These are phyloP conservation scores for Protomyces pachydermus DNA, from an alignment of 1,139 yeast genomes.

Conservation along the genomic window DNA sequence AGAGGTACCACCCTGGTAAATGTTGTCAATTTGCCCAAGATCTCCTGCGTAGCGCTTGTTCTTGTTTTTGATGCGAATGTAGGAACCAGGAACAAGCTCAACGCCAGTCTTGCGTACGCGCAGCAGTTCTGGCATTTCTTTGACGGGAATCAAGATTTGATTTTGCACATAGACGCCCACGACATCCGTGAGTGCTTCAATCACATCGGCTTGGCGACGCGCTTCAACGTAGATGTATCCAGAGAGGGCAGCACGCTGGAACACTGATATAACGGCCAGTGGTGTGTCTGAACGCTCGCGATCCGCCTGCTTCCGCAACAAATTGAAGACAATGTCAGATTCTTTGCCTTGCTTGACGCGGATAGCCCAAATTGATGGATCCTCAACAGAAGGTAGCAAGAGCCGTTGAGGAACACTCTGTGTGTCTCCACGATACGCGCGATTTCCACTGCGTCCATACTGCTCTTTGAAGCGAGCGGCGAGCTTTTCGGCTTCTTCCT, in stretches of 20 bases:
- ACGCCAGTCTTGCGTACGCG: slow-evolving; percentile 89
- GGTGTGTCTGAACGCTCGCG: slow-evolving; percentile 59
- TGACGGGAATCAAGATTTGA: slow-evolving; percentile 75
- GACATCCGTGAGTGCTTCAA: slow-evolving; percentile 79
- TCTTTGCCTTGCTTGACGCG: slow-evolving; percentile 92
- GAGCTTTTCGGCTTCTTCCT: slow-evolving; percentile 89
- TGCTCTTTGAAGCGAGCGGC: slow-evolving; percentile 91
- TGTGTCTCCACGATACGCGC: slow-evolving; percentile 82
- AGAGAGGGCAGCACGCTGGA: slow-evolving; percentile 86
- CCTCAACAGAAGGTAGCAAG: slow-evolving; percentile 89
- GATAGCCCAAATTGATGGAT: slow-evolving; percentile 93
- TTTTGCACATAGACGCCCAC: slow-evolving; percentile 68
- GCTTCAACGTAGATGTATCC: slow-evolving; percentile 95
- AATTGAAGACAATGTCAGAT: slow-evolving; percentile 78
- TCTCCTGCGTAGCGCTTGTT: slow-evolving; percentile 92
- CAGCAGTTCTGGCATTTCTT: slow-evolving; percentile 87
- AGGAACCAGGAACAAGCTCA: slow-evolving; percentile 83
- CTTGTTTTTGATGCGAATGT: slow-evolving; percentile 64
- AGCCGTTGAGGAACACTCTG: slow-evolving; percentile 89
- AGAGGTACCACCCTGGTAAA: slow-evolving; percentile 91
- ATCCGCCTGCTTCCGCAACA: slow-evolving; percentile 71
- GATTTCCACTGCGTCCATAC: slow-evolving; percentile 78
- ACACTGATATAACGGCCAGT: slow-evolving; percentile 77
- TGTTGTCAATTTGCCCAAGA: slow-evolving; percentile 84
- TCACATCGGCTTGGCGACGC: slow-evolving; percentile 85